Evolutionary conservation across 352 stramenopile species (phyloP).

Genomic region (Phytophthora sansomeana): DNA sequence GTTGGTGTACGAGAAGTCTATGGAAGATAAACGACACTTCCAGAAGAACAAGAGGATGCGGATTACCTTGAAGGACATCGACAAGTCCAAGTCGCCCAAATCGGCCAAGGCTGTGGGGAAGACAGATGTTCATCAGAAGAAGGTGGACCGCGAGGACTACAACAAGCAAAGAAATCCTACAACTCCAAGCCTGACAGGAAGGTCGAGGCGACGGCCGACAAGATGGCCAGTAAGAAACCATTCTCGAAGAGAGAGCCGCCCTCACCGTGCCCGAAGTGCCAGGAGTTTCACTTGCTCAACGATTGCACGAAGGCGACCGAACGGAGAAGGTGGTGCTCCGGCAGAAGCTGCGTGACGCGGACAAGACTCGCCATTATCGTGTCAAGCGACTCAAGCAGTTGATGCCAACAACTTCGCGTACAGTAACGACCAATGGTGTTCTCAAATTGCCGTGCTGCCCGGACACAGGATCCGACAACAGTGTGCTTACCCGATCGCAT

Average conservation of each 20-base stretch:
- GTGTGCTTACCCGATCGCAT: too few relatives aligned
- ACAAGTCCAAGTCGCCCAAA: background rate
- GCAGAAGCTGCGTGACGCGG: too few relatives aligned
- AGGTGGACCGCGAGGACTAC: background rate
- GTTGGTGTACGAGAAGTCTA: too few relatives aligned
- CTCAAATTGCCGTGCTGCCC: slow-evolving; percentile 17
- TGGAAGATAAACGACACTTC: too few relatives aligned
- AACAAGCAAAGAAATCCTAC: too few relatives aligned
- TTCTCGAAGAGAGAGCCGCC: background rate
- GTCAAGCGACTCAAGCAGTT: too few relatives aligned
- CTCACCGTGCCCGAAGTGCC: slow-evolving; percentile 13
- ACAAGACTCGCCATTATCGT: too few relatives aligned
- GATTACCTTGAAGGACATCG: background rate
- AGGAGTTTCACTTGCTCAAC: slow-evolving; percentile 15
- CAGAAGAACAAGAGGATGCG: too few relatives aligned
- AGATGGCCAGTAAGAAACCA: background rate
- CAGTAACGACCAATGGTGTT: slow-evolving; percentile 6
- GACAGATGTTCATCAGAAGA: too few relatives aligned
- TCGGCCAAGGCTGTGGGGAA: background rate
- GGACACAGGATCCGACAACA: too few relatives aligned
- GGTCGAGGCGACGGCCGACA: too few relatives aligned
- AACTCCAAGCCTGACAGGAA: slow-evolving; percentile 4
- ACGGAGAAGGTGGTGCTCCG: too few relatives aligned
- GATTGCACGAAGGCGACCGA: slow-evolving; percentile 4
- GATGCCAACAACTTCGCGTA: background rate